Percentiles rank a stretch among this genome's conserved stretches.
Evolutionary conservation across 441 rosid species (phyloP).

Genomic region (Pelargonium citronellum): DNA sequence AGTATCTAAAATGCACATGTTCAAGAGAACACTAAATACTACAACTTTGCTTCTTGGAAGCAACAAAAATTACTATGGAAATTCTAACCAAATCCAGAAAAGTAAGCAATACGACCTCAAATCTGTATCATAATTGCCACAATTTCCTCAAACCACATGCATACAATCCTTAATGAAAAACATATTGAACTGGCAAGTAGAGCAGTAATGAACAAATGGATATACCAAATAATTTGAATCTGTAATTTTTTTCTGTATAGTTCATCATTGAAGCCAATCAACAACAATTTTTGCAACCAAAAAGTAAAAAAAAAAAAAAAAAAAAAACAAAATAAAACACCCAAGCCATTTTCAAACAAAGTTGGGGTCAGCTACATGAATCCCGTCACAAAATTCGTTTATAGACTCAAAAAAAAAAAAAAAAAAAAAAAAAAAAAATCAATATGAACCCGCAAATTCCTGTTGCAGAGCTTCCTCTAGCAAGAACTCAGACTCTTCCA

Average conservation of each 20-base stretch:
- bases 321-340: no score
- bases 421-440: not conserved
- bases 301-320: not conserved
- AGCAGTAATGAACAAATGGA: not conserved
- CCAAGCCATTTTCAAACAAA: no score
- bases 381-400: no score
- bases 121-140: not conserved
- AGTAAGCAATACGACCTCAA: not conserved
- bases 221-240: not conserved
- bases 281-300: not conserved
- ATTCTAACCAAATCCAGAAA: not conserved
- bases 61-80: not conserved
- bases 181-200: no score
- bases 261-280: not conserved
- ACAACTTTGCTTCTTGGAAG: not conserved
- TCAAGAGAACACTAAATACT: not conserved
- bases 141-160: not conserved
- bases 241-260: not conserved
- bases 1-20: not conserved
- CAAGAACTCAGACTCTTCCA: constrained; percentile 45
- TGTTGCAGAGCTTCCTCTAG: constrained; percentile 36
- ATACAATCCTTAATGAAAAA: not conserved
- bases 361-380: no score
- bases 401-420: no score
- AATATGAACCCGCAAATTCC: constrained; percentile 29